A percentile compares a stretch with the other conserved stretches of the same genome.
These are phyloP conservation scores for Botrytis tulipae DNA, from an alignment of 2,329 filamentous ascomycete species.

Conservation along the genomic window DNA sequence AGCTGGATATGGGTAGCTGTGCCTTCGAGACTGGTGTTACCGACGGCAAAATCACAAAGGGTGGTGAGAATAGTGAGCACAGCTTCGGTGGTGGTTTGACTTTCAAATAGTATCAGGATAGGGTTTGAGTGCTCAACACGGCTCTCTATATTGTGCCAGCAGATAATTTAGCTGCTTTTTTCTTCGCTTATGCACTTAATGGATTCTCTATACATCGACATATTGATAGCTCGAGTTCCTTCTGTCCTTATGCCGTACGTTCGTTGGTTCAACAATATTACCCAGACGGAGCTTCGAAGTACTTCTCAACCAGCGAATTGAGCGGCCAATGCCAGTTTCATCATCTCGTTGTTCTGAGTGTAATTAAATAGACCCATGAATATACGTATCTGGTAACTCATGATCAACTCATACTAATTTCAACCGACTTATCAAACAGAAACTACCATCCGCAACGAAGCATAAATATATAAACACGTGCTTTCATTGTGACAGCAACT, in stretches of 20 bases:
- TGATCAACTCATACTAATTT: background rate
- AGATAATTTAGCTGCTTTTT: background rate
- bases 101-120: constrained; percentile 41
- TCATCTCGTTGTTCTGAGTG: background rate
- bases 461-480: background rate
- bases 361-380: background rate
- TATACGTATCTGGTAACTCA: background rate
- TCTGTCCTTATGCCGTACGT: background rate
- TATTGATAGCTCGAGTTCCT: background rate
- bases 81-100: constrained; percentile 53
- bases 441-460: background rate
- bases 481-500: background rate
- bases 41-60: constrained; percentile 46
- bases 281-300: background rate
- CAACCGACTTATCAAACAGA: background rate
- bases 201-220: background rate
- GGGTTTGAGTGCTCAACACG: background rate
- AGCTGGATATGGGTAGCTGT: constrained; percentile 68
- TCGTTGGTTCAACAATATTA: background rate
- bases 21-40: constrained; percentile 56
- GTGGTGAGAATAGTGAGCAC: constrained; percentile 48
- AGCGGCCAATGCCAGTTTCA: too few species aligned
- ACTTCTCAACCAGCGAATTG: background rate
- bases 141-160: background rate
- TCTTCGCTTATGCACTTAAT: background rate